Percentiles rank a stretch among this genome's conserved stretches.
Conservation (phyloP, 345 rosid species). For the Arabis hirsuta region DNA sequence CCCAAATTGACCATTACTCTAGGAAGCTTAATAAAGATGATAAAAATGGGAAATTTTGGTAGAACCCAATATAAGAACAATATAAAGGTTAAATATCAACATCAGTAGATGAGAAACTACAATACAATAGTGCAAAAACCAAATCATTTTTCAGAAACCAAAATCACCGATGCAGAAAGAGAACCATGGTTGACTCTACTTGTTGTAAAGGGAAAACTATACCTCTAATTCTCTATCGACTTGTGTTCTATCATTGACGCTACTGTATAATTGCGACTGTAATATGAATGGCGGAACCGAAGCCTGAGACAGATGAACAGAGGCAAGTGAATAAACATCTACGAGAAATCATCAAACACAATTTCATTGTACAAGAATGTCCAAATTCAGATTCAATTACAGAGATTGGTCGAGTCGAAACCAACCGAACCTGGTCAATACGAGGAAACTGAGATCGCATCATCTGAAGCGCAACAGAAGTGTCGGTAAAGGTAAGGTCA, state of each 20-base stretch:
- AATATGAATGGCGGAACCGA: constrained; percentile 76
- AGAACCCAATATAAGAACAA: neutral
- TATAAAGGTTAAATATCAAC: neutral
- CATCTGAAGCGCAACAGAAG: constrained; percentile 79
- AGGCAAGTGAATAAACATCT: neutral
- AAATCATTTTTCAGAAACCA: neutral
- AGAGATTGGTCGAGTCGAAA: neutral
- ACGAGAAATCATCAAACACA: neutral
- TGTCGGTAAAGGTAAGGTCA: constrained; percentile 77
- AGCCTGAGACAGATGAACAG: constrained; percentile 50
- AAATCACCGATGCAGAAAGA: neutral
- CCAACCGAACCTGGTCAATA: constrained; percentile 62
- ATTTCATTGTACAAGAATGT: too few species aligned
- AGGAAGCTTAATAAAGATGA: neutral
- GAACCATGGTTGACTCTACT: neutral
- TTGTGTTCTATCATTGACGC: constrained; percentile 79
- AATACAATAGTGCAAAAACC: neutral
- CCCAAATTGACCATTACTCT: constrained; percentile 2
- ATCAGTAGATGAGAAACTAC: neutral
- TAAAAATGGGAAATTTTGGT: neutral
- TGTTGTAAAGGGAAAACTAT: neutral
- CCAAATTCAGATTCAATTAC: constrained; percentile 13
- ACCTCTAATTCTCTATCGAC: constrained; percentile 92
- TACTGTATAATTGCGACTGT: constrained; percentile 87
- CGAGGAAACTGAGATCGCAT: constrained; percentile 95